Evolutionary conservation across 2,329 filamentous ascomycete species (phyloP).

Genomic region (Onygena corvina): DNA sequence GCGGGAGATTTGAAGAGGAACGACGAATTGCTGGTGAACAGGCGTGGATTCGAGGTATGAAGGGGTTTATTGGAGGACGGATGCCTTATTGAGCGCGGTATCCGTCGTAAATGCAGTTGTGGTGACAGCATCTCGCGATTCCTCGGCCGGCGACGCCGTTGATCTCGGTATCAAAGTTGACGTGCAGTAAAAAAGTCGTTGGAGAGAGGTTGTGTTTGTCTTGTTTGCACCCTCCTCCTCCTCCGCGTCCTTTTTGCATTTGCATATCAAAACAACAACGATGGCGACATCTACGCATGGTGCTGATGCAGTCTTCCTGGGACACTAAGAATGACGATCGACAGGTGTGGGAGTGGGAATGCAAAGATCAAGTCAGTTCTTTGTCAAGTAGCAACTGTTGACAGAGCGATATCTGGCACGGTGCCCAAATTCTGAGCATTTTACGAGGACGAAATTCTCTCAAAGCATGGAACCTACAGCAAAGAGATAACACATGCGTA

Average conservation of each 20-base stretch:
- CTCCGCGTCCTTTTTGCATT: background rate
- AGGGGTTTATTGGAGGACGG: slow-evolving; percentile 21
- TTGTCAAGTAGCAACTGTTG: no score
- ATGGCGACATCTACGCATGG: no score
- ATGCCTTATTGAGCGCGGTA: slow-evolving; percentile 30
- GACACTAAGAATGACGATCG: no score
- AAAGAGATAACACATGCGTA: background rate
- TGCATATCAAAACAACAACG: no score
- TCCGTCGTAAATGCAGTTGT: slow-evolving; percentile 28
- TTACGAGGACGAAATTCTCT: no score
- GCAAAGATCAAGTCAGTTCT: no score
- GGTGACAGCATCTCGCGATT: slow-evolving; percentile 24
- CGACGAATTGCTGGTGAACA: slow-evolving; percentile 48
- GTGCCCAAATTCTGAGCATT: no score
- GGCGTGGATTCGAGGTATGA: slow-evolving; percentile 27
- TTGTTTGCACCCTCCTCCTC: slow-evolving; percentile 11
- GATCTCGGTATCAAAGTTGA: slow-evolving; percentile 4
- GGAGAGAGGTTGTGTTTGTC: slow-evolving; percentile 9
- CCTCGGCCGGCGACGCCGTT: background rate
- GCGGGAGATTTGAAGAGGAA: slow-evolving; percentile 37
- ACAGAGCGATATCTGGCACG: no score
- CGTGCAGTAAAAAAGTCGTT: background rate
- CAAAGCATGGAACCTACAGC: no score
- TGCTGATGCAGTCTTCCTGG: no score
- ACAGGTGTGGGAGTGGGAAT: no score